phyloP scores from a whole-genome alignment of 345 rosid genomes.

The Cardamine chenopodiifolia region DNA sequence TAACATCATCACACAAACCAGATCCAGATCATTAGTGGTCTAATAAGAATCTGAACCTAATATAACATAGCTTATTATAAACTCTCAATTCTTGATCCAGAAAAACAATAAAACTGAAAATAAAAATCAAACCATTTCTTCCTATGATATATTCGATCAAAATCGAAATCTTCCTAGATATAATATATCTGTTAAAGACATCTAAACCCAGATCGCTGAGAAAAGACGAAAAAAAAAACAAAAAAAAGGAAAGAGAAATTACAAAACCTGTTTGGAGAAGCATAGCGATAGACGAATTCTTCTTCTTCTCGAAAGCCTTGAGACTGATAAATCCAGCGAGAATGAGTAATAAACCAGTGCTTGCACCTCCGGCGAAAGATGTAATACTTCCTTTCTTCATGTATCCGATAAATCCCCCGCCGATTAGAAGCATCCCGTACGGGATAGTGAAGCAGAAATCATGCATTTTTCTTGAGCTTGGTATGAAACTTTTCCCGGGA shows the following conservation, averaged over 20 bases:
- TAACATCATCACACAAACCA: neutral
- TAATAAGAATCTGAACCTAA: constrained; percentile 18
- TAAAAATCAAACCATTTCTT: constrained; percentile 14
- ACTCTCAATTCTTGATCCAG: constrained; percentile 11
- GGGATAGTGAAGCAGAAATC: constrained; percentile 99
- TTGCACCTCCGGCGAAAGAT: constrained; percentile 85
- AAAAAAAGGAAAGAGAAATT: no score
- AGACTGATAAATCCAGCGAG: constrained; percentile 86
- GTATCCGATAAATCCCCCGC: constrained; percentile 82
- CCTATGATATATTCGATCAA: neutral
- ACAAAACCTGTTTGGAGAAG: constrained; percentile 72
- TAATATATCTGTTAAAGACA: neutral
- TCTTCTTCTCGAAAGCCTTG: constrained; percentile 76
- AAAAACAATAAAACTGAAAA: neutral
- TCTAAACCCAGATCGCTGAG: constrained; percentile 32
- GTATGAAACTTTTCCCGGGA: constrained; percentile 18
- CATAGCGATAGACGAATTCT: constrained; percentile 64
- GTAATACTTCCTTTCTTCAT: constrained; percentile 73
- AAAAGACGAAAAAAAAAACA: no score
- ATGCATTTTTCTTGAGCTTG: constrained; percentile 55
- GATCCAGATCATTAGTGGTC: constrained; percentile 26
- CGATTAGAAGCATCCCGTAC: constrained; percentile 77
- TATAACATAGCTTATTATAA: neutral
- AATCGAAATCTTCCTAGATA: neutral
- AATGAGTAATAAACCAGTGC: constrained; percentile 72